Evolutionary conservation across 208 protist species (phyloP), one percentile per base, ranked within the genome.

Genomic region (Leishmania guyanensis): DNA sequence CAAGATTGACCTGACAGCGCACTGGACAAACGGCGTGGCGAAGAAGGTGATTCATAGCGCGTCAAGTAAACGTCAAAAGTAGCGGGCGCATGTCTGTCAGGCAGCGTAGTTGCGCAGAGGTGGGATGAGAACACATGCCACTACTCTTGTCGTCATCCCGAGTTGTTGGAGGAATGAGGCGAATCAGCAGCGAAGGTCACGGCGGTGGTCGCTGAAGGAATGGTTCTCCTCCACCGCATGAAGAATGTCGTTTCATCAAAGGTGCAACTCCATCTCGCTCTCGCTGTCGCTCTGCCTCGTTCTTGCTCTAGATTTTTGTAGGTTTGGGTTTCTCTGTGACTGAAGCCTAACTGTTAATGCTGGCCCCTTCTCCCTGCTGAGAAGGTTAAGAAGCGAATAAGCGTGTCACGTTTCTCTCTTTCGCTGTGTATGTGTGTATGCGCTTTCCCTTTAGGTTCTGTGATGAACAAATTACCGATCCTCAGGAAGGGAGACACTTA

Each of bases 1-100:
- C 85, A 88, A 87, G 50, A 92, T 98, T 77, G 87, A 92, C 8
- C 88, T 97, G 36, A 97, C 93, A 53, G 90, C 94, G 17, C 96
- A 97, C 86, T 98, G 96, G 96, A 75, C 87, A 3, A 93, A 95
- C 43, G 96, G 94, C 36, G 93, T 97, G 53, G 92, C 94, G 36
- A 92, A 91, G 79, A 95, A 92, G 81, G 84, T 98, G 10, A 80
- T 65, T 68, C 81, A 39, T 60, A 86, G 68, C 29, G 66, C 66
- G 3, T 2, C 71, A 0, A 60, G 36, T 3, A 60, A 46, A 2
- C 33, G 14, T 2, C 6, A 46, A 1, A 54, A 56, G 51, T 75
- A 75, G 71, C 10, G 46, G 14, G 9, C 39, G 71, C 1, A 29
- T 48, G 14, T 12, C 14, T 5, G 14, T 48, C 65, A 8, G 36